phyloP scores from a whole-genome alignment of 2,329 filamentous ascomycete genomes.

The Orbilia brochopaga region DNA sequence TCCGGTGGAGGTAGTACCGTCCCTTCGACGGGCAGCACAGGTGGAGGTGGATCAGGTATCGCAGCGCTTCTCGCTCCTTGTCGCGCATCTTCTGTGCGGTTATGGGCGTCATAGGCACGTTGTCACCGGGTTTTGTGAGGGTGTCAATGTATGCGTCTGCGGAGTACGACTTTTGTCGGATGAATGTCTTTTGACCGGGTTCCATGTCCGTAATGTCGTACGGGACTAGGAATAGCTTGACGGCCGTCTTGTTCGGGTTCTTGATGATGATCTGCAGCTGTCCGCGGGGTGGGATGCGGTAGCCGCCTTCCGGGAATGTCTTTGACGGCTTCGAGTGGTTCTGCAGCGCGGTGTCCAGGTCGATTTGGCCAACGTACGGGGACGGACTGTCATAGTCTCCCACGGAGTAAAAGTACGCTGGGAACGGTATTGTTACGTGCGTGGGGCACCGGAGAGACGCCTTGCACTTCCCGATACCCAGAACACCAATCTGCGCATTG shows the following conservation, averaged over 20 bases:
- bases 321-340: conserved; percentile 64
- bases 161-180: conserved; percentile 91
- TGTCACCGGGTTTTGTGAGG: conserved; percentile 56
- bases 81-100: conserved; percentile 49
- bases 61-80: conserved; percentile 72
- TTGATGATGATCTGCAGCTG: conserved; percentile 97
- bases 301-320: conserved; percentile 83
- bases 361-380: conserved; percentile 91
- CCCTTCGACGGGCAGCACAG: conserved; percentile 86
- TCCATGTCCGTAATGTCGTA: conserved; percentile 94
- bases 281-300: conserved; percentile 90
- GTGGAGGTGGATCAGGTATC: conserved; percentile 90
- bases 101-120: conserved; percentile 46
- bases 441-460: conserved; percentile 81
- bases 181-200: conserved; percentile 90
- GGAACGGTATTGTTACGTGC: conserved; percentile 88
- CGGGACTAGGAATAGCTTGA: conserved; percentile 91
- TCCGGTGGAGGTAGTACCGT: conserved; percentile 88
- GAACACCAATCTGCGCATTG: conserved; percentile 89
- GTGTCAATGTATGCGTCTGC: conserved; percentile 64
- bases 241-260: conserved; percentile 96
- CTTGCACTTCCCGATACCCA: conserved; percentile 88
- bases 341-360: conserved; percentile 78
- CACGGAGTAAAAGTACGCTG: conserved; percentile 81
- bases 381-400: conserved; percentile 75